Evolutionary conservation across 768 basidiomycete species (phyloP), one percentile per base, ranked within the genome.

Genomic region (Kwoniella sp.): DNA sequence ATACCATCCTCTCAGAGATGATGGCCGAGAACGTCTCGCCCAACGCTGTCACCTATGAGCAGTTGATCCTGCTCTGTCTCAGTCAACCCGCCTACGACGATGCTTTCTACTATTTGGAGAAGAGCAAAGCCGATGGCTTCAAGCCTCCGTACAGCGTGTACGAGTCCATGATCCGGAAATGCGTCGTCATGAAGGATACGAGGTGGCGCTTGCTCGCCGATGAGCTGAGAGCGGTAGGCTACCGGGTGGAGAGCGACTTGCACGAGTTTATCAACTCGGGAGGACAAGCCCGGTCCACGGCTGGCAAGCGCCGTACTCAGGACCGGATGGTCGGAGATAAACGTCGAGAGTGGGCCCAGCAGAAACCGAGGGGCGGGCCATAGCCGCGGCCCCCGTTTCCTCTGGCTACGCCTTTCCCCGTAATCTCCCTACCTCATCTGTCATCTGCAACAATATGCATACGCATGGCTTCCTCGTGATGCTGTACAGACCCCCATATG

Each of bases 91-190:
- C 76, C 2, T 92, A 89, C 72, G 88, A 90, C 65, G 87, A 89
- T 56, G 87, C 88, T 0, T 91, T 91, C 75, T 84, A 83, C 67
- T 89, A 88, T 73, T 79, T 93, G 27, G 88, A 90, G 69, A 85
- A 87, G 76, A 88, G 89, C 86, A 90, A 91, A 71, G 74, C 78
- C 0, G 79, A 79, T 29, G 77, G 77, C 8, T 76, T 82, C 62
- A 62, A 76, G n/a, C 87, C 89, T 0, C 50, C 57, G 1, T 41
- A 46, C 22, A 63, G 65, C 1, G 73, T 84, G 26, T 91, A 91
- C 73, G 78, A 80, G 28, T 75, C 76, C 1, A 74, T 91, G 51
- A 73, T 84, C 36, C 76, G 77, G 39, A 83, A 79, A 61, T 89
- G 86, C 61, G 68, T 82, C 12, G 56, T 65, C 15, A 71, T 73